Base-by-base conservation (phyloP, 768 basidiomycete species). In the Lenzites betulinus region DNA sequence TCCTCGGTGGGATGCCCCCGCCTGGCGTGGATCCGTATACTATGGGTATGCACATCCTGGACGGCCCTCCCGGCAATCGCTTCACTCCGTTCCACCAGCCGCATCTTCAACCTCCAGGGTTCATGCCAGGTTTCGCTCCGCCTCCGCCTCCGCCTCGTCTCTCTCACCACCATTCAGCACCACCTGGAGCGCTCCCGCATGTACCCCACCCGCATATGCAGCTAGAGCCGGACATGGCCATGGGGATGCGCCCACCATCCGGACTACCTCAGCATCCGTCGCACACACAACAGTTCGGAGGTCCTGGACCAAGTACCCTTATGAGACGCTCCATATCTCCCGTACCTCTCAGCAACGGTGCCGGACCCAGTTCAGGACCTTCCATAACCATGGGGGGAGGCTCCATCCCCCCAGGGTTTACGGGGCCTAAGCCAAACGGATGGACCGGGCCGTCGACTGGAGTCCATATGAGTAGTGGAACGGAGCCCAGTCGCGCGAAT, bases 251-350 rank as follows among this genome's bases (percentile, higher is more conserved):
- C 12, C 63, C 66, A 2, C 67, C 58, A 6, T 59, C 67, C 1
- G 63, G 63, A 18, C 59, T 66, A 36, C 60, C 59, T 5, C 65
- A 50, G 23, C 65, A 64, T 41, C 66, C 68, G 48, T 35, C 51
- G 3, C 54, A 58, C 23, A 39, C 33, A 18, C 62, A 61, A 26
- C 63, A 62, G n/a, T 44, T 42, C 8, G 62, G 60, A n/a, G 59
- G 55, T 2, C 51, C 54, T 15, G 66, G 62, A 9, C 63, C 54
- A 5, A 43, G 54, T 20, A 53, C 47, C n/a, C 56, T 68, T 15
- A 67, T 66, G 63, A 53, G 69, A 42, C 67, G 70, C 7, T 71
- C 70, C 5, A 70, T 69, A 18, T 71, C 70, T n/a, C 70, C 70
- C 1, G 67, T 71, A 0, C 66, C 66, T 12, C 30, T 65, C 36